phyloP scores from a whole-genome alignment of 2,329 filamentous ascomycete species.

The Cryphonectria nitschkei region DNA sequence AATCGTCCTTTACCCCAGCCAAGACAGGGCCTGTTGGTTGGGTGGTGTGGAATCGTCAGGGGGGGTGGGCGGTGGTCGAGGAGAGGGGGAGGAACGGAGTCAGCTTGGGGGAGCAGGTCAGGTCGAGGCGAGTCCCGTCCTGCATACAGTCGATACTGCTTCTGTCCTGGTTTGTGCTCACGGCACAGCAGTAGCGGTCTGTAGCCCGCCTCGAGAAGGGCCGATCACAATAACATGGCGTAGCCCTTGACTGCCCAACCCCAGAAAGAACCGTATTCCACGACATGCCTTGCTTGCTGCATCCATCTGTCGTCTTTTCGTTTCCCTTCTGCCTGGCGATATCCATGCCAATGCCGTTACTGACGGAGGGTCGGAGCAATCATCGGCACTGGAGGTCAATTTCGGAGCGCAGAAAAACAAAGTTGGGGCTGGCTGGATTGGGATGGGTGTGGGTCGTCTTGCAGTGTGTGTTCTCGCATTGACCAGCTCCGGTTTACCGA shows the following conservation, averaged over 20 bases:
- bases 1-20: not conserved
- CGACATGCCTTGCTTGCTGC: too few relatives aligned
- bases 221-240: not conserved
- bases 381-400: not conserved
- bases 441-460: not conserved
- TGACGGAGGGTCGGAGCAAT: not conserved
- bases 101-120: not conserved
- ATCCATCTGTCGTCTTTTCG: not conserved
- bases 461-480: not conserved
- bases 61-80: not conserved
- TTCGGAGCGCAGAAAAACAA: not conserved
- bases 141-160: not conserved
- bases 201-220: not conserved
- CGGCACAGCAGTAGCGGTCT: slow-evolving; percentile 5
- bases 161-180: not conserved
- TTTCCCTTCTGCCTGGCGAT: not conserved
- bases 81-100: not conserved
- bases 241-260: not conserved
- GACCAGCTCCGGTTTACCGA: not conserved
- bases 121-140: not conserved
- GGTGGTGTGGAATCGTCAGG: not conserved
- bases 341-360: not conserved
- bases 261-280: not conserved
- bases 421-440: not conserved
- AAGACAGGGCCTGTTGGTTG: not conserved